Evolutionary conservation across 768 basidiomycete species (phyloP).

Genomic region (Calocera cornea): DNA sequence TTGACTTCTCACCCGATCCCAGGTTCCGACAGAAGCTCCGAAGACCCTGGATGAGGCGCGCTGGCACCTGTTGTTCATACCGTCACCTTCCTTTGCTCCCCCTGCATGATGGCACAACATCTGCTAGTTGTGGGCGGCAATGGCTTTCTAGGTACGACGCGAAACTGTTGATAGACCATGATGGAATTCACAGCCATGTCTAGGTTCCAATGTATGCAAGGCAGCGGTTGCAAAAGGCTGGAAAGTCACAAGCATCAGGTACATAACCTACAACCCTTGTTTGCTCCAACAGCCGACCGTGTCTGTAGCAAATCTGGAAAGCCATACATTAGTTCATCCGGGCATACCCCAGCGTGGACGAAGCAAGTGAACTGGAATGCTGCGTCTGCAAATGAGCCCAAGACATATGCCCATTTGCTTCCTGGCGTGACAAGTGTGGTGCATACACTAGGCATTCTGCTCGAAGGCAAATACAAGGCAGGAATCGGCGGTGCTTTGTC

Average conservation of each 20-base stretch:
- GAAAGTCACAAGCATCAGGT: slow-evolving; percentile 85
- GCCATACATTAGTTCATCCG: slow-evolving; percentile 78
- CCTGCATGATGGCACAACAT: slow-evolving; percentile 29
- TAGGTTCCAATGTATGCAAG: slow-evolving; percentile 88
- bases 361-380: slow-evolving; percentile 77
- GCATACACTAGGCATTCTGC: slow-evolving; percentile 82
- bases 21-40: neutral
- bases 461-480: slow-evolving; percentile 76
- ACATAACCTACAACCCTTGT: slow-evolving; percentile 8
- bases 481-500: slow-evolving; percentile 34
- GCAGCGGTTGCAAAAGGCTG: slow-evolving; percentile 74
- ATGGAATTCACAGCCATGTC: neutral
- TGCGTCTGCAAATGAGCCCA: slow-evolving; percentile 68
- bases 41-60: too few relatives aligned
- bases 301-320: slow-evolving; percentile 61
- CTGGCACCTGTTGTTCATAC: neutral
- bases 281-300: neutral
- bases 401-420: slow-evolving; percentile 56
- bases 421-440: slow-evolving; percentile 63
- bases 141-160: slow-evolving; percentile 71
- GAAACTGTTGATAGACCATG: neutral
- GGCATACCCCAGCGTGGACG: slow-evolving; percentile 79
- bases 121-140: slow-evolving; percentile 97
- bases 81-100: neutral
- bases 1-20: too few relatives aligned